Conservation (phyloP, 352 stramenopile species). For the Peronospora farinosa region DNA sequence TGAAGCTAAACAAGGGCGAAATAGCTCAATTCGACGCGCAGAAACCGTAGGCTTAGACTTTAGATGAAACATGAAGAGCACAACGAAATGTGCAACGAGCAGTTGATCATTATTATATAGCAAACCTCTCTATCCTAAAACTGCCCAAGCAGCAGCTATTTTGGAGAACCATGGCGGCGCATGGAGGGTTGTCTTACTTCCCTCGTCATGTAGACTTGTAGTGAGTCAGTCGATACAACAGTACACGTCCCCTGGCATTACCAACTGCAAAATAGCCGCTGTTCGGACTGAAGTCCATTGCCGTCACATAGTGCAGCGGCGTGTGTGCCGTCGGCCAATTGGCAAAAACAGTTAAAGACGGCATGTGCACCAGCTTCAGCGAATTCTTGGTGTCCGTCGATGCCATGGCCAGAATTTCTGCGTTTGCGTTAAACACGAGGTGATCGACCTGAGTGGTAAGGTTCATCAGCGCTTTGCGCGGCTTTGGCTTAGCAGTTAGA, state of each 20-base stretch:
- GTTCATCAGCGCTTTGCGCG: slow-evolving; percentile 95
- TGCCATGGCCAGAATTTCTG: slow-evolving; percentile 92
- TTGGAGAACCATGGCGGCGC: slow-evolving; percentile 7
- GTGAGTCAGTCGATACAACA: slow-evolving; percentile 95
- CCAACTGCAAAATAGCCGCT: slow-evolving; percentile 92
- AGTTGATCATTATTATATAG: slow-evolving; percentile 41
- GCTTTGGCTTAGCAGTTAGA: slow-evolving; percentile 46
- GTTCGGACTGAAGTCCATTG: slow-evolving; percentile 93
- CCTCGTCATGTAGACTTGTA: slow-evolving; percentile 80
- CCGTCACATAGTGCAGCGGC: slow-evolving; percentile 94
- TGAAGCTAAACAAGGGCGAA: slow-evolving; percentile 29
- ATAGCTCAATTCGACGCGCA: slow-evolving; percentile 52
- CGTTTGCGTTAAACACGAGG: slow-evolving; percentile 90
- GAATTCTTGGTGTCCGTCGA: slow-evolving; percentile 89
- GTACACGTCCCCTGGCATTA: slow-evolving; percentile 94
- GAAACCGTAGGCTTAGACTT: slow-evolving; percentile 8
- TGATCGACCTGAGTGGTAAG: slow-evolving; percentile 89
- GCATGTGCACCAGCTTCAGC: slow-evolving; percentile 94
- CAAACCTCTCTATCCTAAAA: slow-evolving; percentile 24
- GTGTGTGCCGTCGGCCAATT: slow-evolving; percentile 97
- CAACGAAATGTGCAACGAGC: slow-evolving; percentile 20
- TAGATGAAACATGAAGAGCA: slow-evolving; percentile 7
- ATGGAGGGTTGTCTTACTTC: slow-evolving; percentile 14
- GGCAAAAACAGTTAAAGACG: slow-evolving; percentile 91
- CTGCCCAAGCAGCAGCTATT: slow-evolving; percentile 11